A percentile compares a stretch with the other conserved stretches of the same genome.
Evolutionary conservation across 352 stramenopile species (phyloP).

Genomic region (Phytophthora sansomeana): DNA sequence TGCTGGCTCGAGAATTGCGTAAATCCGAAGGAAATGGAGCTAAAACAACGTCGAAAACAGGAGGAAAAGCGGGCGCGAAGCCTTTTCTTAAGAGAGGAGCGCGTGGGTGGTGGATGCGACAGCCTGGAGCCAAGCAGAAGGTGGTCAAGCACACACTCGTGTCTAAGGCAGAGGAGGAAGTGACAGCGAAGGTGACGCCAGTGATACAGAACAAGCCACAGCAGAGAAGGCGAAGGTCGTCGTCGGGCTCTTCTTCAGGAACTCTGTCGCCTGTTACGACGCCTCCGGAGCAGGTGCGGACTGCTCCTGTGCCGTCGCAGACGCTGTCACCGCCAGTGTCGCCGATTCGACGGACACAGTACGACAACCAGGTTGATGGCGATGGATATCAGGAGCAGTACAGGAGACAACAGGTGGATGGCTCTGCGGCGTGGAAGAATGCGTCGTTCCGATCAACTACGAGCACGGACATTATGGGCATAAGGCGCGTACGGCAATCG

Average conservation of each 20-base stretch:
- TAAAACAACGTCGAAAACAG: neutral
- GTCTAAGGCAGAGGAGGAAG: slow-evolving; percentile 52
- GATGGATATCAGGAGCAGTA: neutral
- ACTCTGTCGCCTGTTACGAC: slow-evolving; percentile 27
- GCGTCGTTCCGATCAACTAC: slow-evolving; percentile 34
- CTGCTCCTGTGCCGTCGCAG: slow-evolving; percentile 5
- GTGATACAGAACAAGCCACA: slow-evolving; percentile 3
- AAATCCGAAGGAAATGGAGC: slow-evolving; percentile 39
- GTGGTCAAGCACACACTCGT: slow-evolving; percentile 67
- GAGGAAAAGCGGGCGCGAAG: slow-evolving; percentile 40
- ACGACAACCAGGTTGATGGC: slow-evolving; percentile 9
- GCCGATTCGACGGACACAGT: slow-evolving; percentile 15
- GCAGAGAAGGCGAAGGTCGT: neutral
- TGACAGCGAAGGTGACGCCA: neutral
- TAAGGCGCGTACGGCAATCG: slow-evolving; percentile 57
- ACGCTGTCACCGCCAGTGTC: slow-evolving; percentile 32
- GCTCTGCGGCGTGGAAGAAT: slow-evolving; percentile 34
- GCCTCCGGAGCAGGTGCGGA: slow-evolving; percentile 13
- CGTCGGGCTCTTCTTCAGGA: slow-evolving; percentile 19
- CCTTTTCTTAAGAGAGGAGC: slow-evolving; percentile 79
- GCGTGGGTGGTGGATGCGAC: slow-evolving; percentile 88
- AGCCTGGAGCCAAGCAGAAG: slow-evolving; percentile 56
- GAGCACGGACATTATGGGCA: slow-evolving; percentile 68
- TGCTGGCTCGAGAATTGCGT: slow-evolving; percentile 67
- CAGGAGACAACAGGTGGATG: slow-evolving; percentile 7